phyloP scores from a whole-genome alignment of 139 green algal genomes.

The Chlamydomonas sphaeroides region DNA sequence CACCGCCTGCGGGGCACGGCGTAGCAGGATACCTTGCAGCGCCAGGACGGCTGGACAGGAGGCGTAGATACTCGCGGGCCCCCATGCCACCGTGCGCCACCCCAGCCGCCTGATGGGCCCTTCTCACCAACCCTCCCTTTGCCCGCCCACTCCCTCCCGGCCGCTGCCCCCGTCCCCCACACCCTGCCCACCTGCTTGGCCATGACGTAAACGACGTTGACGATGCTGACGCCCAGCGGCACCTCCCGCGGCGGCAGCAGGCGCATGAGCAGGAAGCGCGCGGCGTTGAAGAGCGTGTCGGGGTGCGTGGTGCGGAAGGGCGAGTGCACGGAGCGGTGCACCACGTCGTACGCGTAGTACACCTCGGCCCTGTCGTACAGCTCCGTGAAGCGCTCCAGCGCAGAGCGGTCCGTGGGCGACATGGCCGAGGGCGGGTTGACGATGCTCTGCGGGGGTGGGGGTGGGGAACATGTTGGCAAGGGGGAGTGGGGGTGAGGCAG shows the following conservation, averaged over 20 bases:
- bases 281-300: slow-evolving; percentile 74
- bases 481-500: too few relatives aligned
- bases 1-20: slow-evolving; percentile 19
- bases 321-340: slow-evolving; percentile 62
- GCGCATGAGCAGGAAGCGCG: slow-evolving; percentile 76
- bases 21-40: too few relatives aligned
- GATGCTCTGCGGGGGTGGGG: slow-evolving; percentile 40
- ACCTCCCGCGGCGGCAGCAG: slow-evolving; percentile 44
- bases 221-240: slow-evolving; percentile 54
- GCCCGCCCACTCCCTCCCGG: too few relatives aligned
- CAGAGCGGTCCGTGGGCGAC: slow-evolving; percentile 41
- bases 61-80: too few relatives aligned
- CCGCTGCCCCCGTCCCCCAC: too few relatives aligned
- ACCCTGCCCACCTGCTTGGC: slow-evolving; percentile 52
- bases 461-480: too few relatives aligned
- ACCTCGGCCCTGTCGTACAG: slow-evolving; percentile 74
- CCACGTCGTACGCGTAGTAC: slow-evolving; percentile 81
- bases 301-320: slow-evolving; percentile 69
- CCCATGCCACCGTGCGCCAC: too few relatives aligned
- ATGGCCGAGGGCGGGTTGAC: slow-evolving; percentile 51
- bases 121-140: too few relatives aligned
- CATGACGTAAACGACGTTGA: slow-evolving; percentile 68
- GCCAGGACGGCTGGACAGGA: too few relatives aligned
- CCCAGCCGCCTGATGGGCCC: too few relatives aligned
- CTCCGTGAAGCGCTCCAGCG: slow-evolving; percentile 65